These are phyloP conservation scores for Ceratocystis eucalypticola DNA, from an alignment of 2,329 filamentous ascomycete species.

Conservation along the genomic window DNA sequence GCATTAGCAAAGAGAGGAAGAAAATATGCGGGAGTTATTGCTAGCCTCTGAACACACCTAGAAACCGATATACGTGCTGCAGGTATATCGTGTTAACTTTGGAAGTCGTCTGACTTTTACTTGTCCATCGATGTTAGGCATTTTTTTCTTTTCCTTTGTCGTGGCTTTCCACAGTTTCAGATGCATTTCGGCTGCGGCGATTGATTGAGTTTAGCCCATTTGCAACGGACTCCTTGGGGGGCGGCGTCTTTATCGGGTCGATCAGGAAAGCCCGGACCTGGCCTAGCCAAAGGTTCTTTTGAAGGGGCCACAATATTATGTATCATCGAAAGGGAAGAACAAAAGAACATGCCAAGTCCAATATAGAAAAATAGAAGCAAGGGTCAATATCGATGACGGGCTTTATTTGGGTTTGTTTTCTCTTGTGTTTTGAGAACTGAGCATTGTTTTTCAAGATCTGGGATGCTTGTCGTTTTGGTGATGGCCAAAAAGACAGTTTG, in stretches of 20 bases:
- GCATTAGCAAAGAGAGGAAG: not conserved
- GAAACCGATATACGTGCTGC: not conserved
- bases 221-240: not conserved
- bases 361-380: not conserved
- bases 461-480: not conserved
- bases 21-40: not conserved
- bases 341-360: constrained; percentile 9
- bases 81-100: no score
- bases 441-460: not conserved
- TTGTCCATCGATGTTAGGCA: no score
- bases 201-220: not conserved
- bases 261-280: constrained; percentile 7
- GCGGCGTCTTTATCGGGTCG: constrained; percentile 6
- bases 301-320: not conserved
- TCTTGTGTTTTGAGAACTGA: not conserved
- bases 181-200: not conserved
- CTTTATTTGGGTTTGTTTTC: constrained; percentile 1
- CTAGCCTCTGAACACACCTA: not conserved
- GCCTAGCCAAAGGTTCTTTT: constrained; percentile 8
- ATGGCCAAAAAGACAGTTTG: not conserved
- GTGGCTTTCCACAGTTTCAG: no score
- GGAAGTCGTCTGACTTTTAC: no score
- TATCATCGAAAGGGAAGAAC: not conserved
- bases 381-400: constrained; percentile 6
- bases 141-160: no score